Percentiles rank a stretch among this genome's conserved stretches.
Evolutionary conservation across 2,329 filamentous ascomycete genomes (phyloP).

Genomic region (Aspergillus fumigatiaffinis): DNA sequence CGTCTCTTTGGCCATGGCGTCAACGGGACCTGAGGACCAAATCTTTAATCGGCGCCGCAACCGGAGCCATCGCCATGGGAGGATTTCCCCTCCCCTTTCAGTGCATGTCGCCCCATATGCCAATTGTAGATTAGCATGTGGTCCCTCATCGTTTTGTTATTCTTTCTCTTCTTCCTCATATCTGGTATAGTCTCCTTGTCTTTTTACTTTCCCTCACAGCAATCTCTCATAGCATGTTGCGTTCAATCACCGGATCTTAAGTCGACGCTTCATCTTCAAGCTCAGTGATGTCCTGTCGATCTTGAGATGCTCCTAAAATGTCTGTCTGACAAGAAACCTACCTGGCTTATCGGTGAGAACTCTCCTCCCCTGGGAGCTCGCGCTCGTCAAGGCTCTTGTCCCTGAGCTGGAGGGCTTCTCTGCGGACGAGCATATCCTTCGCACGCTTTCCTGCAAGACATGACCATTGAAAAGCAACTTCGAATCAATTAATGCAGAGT

Average conservation of each 20-base stretch:
- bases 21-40: background rate
- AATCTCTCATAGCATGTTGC: too few species aligned
- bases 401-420: background rate
- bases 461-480: background rate
- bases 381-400: background rate
- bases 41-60: constrained; percentile 6
- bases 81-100: background rate
- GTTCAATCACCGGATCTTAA: too few species aligned
- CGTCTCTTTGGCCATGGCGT: constrained; percentile 3
- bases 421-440: background rate
- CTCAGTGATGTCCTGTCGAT: background rate
- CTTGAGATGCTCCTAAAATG: background rate
- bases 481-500: too few species aligned
- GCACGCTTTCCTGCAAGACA: background rate
- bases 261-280: background rate
- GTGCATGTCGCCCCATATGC: background rate
- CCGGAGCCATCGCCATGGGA: constrained; percentile 9
- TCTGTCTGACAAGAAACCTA: background rate
- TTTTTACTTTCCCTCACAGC: background rate
- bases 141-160: background rate
- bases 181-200: background rate
- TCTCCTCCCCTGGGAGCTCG: background rate
- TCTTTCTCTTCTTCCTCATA: background rate
- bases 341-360: background rate
- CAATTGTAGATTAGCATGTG: background rate